Evolutionary conservation across 192 early-diverging fungal genomes (phyloP), one percentile per base, ranked within the genome.

Genomic region (Podila minutissima): DNA sequence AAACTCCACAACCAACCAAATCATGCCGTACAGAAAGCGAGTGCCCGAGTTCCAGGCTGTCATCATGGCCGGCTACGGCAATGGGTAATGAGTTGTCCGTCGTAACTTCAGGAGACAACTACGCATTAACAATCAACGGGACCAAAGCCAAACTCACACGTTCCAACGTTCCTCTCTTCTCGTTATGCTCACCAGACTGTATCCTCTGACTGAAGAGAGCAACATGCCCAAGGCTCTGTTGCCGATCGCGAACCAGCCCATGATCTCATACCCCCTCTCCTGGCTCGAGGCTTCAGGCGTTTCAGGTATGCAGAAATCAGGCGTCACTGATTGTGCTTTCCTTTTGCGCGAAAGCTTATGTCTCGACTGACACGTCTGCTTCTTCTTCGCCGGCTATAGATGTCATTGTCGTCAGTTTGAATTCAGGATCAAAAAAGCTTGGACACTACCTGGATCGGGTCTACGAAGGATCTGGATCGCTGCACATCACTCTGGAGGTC

Each of bases 241-340:
- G 38, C 98, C 98, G 5, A 86, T 99, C 46, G 97, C 93, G 2
- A 97, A 97, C 78, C 93, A 93, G 77, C 98, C 98, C 62, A 95
- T 99, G 91, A 90, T 99, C 71, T 91, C 92, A 74, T 97, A 99
- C 75, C 91, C 92, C 26, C 86, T 99, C 53, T 90, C 97, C 66
- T 99, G 98, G 97, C 88, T 99, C 5, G 96, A 98, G 75, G 85
- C 87, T 48, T 94, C 96, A 17, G 92, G 91, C 63, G 90, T 97
- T 55, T 51, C 72, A 61, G 85, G 85, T 86, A 58, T 29, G 71
- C 19, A 7, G 22, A 20, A 61, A 24, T 35, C 31, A 13, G 29
- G 9, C 6, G 12, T 2, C 13, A n/a, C 6, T 9, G 35, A 37
- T 37, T 24, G 13, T 32, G n/a, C 59, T 37, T 63, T 37, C 38